Base-by-base conservation (phyloP, 805 yeast genomes). In the Kodamaea leandrae region DNA sequence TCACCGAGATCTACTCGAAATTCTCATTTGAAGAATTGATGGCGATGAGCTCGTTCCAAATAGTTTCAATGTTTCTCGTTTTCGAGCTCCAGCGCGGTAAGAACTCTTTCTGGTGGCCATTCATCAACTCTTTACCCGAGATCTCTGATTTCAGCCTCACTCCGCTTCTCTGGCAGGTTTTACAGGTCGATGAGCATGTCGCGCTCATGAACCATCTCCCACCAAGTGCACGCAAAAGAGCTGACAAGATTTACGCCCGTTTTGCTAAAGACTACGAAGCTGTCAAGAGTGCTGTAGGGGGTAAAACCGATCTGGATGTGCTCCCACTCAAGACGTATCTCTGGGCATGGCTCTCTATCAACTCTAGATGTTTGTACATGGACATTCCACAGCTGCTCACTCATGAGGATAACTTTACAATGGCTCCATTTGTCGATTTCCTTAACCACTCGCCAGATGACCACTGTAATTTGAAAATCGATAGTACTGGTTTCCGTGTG, bases 371-470 rank as follows among this genome's bases (percentile, higher is more conserved):
- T 58, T 67, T 91, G 4, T 90, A 88, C 58, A 81, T 83, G 82
- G 72, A 76, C 3, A 61, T 86, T 2, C 81, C 85, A 1, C 70
- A 74, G 35, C 72, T 74, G 25, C 72, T 74, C 42, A 63, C 68
- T 13, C 55, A 57, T 2, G 75, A 66, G 18, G 87, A 83, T 49
- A 83, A 86, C 57, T 82, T 91, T 66, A 87, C 98, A 2, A 66
- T 91, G 77, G 97, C 91, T 0, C 99, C 99, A 0, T 82, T 70
- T 47, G 89, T 90, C 17, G 99, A 91, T 64, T 85, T 86, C 57
- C 65, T 91, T 38, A 93, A 91, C 61, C 98, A 91, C 60, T 68
- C 64, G 20, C 51, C 66, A 27, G 71, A 72, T 4, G 76, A 71
- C 30, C 81, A 78, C 46, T 78, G 87, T 47, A 64, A 60, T 16